Percentiles rank a stretch among this genome's conserved stretches.
Conservation (phyloP, 2,329 filamentous ascomycete genomes). For the Gliomastix tumulicola region DNA sequence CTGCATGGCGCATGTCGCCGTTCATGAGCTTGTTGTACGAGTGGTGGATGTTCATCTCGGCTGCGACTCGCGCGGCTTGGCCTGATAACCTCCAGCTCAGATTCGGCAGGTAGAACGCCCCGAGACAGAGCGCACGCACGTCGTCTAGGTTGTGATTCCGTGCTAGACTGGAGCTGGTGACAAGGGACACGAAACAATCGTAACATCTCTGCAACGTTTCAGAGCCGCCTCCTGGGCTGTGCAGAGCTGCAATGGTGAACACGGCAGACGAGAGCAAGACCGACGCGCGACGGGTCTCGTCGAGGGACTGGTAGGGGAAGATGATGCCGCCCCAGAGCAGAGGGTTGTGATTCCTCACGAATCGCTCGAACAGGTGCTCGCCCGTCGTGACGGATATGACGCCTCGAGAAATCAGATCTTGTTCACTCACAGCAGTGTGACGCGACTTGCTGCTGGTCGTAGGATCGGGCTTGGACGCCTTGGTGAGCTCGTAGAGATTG, state of each 20-base stretch:
- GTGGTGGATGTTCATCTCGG: conserved; percentile 47
- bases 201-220: conserved; percentile 37
- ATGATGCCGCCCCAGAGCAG: conserved; percentile 45
- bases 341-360: conserved; percentile 22
- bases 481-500: conserved; percentile 9
- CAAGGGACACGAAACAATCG: conserved; percentile 47
- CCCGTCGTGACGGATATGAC: conserved; percentile 36
- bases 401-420: conserved; percentile 43
- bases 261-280: conserved; percentile 49
- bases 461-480: conserved; percentile 6
- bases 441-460: conserved; percentile 1
- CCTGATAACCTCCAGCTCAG: conserved; percentile 55
- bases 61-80: conserved; percentile 49
- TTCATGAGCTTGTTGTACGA: conserved; percentile 39
- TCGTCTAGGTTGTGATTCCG: conserved; percentile 50
- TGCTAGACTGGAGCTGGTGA: conserved; percentile 50
- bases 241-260: conserved; percentile 51
- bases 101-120: conserved; percentile 57
- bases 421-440: conserved; percentile 2
- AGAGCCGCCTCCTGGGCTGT: conserved; percentile 36
- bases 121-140: conserved; percentile 53
- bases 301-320: conserved; percentile 38
- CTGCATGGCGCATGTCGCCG: conserved; percentile 39
- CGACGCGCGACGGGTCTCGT: conserved; percentile 46
- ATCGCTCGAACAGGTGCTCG: conserved; percentile 33